Conservation (phyloP, 768 basidiomycete genomes). For the Trametes villosa region DNA sequence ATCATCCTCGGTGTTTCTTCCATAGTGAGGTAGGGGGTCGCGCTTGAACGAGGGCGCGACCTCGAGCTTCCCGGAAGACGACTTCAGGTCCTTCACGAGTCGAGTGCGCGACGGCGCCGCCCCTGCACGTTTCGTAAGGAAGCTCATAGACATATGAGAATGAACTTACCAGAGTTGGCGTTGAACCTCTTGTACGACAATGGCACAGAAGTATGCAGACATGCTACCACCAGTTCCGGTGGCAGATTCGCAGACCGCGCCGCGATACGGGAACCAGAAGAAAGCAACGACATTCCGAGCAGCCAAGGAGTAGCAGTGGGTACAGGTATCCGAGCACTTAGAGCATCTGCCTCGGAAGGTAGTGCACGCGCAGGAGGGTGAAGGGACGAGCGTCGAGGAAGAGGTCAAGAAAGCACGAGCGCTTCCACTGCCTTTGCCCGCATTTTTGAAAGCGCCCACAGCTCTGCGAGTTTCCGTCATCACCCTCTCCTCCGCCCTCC, state of each 20-base stretch:
- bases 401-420: no score
- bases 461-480: constrained; percentile 5
- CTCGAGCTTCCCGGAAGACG: constrained; percentile 23
- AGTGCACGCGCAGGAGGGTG: no score
- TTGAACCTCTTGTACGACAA: background rate
- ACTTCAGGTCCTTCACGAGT: constrained; percentile 29
- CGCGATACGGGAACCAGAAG: constrained; percentile 14
- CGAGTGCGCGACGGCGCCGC: constrained; percentile 28
- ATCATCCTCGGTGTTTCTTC: background rate
- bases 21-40: constrained; percentile 29
- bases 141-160: background rate
- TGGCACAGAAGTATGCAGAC: constrained; percentile 23
- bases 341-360: no score
- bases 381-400: no score
- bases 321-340: no score
- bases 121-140: background rate
- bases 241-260: constrained; percentile 13
- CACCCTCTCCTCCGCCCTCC: constrained; percentile 1
- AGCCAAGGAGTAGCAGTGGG: no score
- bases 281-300: constrained; percentile 28
- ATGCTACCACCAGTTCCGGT: constrained; percentile 21
- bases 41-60: constrained; percentile 25
- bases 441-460: no score
- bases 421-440: no score
- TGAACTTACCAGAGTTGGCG: background rate